Conservation (phyloP, 805 yeast species). For the Spathaspora hagerdaliae region DNA sequence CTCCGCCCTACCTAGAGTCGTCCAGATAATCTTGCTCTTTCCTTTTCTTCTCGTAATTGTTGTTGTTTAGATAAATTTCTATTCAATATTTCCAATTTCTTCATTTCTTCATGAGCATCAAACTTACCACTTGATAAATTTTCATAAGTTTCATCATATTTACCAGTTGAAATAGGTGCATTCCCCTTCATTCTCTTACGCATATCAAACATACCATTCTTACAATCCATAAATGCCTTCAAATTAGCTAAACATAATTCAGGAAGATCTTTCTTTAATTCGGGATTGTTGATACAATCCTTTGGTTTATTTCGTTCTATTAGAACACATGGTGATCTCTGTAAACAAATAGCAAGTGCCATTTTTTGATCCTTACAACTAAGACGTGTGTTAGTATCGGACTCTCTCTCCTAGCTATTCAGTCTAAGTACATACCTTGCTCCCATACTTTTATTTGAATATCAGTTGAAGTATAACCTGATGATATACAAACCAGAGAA, state of each 20-base stretch:
- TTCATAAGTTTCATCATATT: constrained; percentile 82
- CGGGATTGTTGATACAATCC: constrained; percentile 79
- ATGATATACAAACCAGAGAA: too few species aligned
- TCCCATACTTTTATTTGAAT: constrained; percentile 41
- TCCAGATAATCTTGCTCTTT: constrained; percentile 16
- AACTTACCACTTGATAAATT: constrained; percentile 77
- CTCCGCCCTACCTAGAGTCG: too few species aligned
- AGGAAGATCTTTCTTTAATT: constrained; percentile 71
- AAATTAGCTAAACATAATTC: constrained; percentile 83
- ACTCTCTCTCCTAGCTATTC: background rate
- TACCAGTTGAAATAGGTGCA: constrained; percentile 90
- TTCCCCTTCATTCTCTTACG: constrained; percentile 88
- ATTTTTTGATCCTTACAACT: constrained; percentile 93
- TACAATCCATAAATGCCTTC: constrained; percentile 84
- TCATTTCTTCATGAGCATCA: constrained; percentile 76
- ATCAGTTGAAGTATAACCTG: background rate
- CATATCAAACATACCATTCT: constrained; percentile 87
- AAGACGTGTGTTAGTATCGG: background rate
- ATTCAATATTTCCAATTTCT: constrained; percentile 61
- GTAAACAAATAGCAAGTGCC: constrained; percentile 94
- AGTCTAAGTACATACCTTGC: constrained; percentile 39
- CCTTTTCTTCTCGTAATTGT: constrained; percentile 27
- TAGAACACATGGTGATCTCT: constrained; percentile 94
- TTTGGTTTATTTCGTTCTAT: constrained; percentile 86
- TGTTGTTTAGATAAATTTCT: constrained; percentile 38